Evolutionary conservation across 1,284 basidiomycete species (phyloP), one percentile per base, ranked within the genome.

Genomic region (Sanghuangporus sanghuang): DNA sequence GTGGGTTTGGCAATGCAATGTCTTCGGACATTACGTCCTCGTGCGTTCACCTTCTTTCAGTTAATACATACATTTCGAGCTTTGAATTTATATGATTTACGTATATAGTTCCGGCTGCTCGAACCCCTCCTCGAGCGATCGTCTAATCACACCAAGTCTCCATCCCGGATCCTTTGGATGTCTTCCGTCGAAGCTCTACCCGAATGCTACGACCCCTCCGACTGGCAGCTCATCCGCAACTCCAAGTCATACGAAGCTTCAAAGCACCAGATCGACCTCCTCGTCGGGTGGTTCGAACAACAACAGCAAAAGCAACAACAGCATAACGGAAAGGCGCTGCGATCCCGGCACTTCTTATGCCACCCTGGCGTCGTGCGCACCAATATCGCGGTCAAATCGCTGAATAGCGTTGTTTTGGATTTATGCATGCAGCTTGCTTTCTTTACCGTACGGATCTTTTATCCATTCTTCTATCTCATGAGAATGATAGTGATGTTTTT

Each of bases 1-100:
- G 0, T 86, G 81, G 78, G 83, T 90, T 7, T 96, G 92, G 91
- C 90, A 95, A 70, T 88, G 86, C 62, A 96, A 96, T 69, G 79
- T 94, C 23, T 91, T 96, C 62, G 87, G 90, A 0, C 91, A 93
- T 70, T 96, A 91, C 71, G 79, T 84, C 44, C 75, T 96, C 69
- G 93, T 95, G 69, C 66, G 90, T 80, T 42, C 57, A 32, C 21
- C 52, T 27, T 6, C 35, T 40, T 58, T 56, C 42, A 40, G 12
- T 21, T 42, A 21, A 27, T 27, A 18, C 35, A 32, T 36, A 59
- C 50, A 36, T 23, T 36, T 14, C 11, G 21, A 64, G 52, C 11
- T 35, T 6, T 36, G 16, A 18, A 21, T 12, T 21, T 49, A 44
- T 44, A 2, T 2, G n/a, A 14, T 44, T 44, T 14, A 44, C 35